Conservation (phyloP, 768 basidiomycete species). For the Artomyces pyxidatus region DNA sequence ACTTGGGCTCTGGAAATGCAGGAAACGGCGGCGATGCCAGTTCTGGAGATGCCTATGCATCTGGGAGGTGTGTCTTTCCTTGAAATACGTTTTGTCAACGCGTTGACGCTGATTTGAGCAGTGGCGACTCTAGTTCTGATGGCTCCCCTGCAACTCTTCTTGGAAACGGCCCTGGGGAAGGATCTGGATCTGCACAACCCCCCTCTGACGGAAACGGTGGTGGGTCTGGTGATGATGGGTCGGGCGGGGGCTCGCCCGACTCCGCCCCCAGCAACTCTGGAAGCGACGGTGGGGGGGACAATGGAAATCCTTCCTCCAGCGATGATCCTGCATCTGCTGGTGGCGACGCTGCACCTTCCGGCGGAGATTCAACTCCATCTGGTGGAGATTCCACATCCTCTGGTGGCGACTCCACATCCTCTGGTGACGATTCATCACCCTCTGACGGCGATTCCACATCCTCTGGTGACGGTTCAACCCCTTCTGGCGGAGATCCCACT, state of each 20-base stretch:
- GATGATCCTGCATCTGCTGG: too few relatives aligned
- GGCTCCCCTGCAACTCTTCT: neutral
- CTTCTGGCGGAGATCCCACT: too few relatives aligned
- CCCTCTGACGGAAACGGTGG: neutral
- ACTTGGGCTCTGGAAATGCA: constrained; percentile 7
- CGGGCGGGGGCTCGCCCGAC: neutral
- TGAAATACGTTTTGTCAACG: neutral
- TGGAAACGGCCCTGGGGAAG: neutral
- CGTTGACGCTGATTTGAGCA: neutral
- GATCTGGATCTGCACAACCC: neutral
- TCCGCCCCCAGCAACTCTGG: too few relatives aligned
- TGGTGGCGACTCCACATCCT: too few relatives aligned
- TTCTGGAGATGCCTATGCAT: constrained; percentile 10
- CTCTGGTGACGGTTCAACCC: too few relatives aligned
- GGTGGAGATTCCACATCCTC: too few relatives aligned
- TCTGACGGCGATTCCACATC: too few relatives aligned
- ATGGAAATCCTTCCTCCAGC: neutral
- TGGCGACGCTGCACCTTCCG: too few relatives aligned
- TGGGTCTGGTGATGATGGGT: neutral
- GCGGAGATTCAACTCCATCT: too few relatives aligned
- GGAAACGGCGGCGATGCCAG: constrained; percentile 16
- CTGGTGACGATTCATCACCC: too few relatives aligned
- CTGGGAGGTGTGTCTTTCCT: constrained; percentile 4
- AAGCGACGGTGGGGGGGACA: neutral
- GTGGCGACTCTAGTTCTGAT: neutral